These are phyloP conservation scores for Mycena latifolia DNA, from an alignment of 768 basidiomycete species.

Conservation along the genomic window DNA sequence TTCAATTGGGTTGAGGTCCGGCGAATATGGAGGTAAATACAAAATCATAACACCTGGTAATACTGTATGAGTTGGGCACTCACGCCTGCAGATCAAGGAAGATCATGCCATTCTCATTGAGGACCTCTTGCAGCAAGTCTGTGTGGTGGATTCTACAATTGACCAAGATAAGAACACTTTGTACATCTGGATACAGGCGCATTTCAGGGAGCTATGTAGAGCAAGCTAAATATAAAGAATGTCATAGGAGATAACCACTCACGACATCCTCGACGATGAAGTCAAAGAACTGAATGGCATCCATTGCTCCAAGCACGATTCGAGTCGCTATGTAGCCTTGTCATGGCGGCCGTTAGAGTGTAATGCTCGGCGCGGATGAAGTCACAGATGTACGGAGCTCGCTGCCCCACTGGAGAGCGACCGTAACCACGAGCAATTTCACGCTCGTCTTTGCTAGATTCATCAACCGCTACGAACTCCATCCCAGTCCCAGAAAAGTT, in stretches of 20 bases:
- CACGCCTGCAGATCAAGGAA: neutral
- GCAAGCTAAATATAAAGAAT: neutral
- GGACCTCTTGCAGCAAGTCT: neutral
- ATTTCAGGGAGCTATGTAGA: slow-evolving; percentile 3
- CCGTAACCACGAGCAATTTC: neutral
- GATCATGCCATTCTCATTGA: neutral
- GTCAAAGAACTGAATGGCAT: neutral
- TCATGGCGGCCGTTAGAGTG: neutral
- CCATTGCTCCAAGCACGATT: neutral
- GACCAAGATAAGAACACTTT: neutral
- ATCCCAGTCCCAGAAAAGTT: too few species aligned
- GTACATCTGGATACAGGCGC: neutral
- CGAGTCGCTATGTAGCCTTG: neutral
- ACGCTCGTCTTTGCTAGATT: slow-evolving; percentile 3
- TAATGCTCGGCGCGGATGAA: neutral
- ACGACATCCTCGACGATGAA: neutral
- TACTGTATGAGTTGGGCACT: neutral
- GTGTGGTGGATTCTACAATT: slow-evolving; percentile 3
- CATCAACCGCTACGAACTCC: slow-evolving; percentile 2
- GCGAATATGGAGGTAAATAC: slow-evolving; percentile 5
- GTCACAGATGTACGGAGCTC: neutral
- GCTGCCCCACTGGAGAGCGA: neutral
- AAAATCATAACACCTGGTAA: slow-evolving; percentile 10
- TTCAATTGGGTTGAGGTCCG: slow-evolving; percentile 13
- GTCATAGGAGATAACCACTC: neutral